Percentiles rank a stretch among this genome's conserved stretches.
Evolutionary conservation across 768 basidiomycete species (phyloP).

Genomic region (Boletus rufocinnamomeus): DNA sequence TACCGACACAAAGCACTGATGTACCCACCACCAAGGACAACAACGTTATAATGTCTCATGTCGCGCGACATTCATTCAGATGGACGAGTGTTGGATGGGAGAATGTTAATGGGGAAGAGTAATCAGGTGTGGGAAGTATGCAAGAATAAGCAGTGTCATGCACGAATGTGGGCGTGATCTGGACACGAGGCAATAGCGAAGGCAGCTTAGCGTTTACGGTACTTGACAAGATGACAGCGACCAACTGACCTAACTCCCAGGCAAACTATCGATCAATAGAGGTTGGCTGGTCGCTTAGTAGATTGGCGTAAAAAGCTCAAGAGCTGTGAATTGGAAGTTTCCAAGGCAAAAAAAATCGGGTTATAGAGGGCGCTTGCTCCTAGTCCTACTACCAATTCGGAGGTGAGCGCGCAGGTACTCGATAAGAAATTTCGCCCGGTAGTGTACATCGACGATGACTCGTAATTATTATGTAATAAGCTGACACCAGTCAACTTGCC

Average conservation of each 20-base stretch:
- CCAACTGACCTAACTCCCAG: slow-evolving; percentile 6
- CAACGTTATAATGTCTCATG: slow-evolving; percentile 75
- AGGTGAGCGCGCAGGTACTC: background rate
- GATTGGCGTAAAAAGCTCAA: background rate
- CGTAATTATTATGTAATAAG: slow-evolving; percentile 18
- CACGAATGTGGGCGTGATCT: slow-evolving; percentile 6
- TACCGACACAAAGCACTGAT: slow-evolving; percentile 1
- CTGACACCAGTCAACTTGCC: background rate
- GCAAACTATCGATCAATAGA: background rate
- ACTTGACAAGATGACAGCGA: background rate
- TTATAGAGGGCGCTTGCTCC: background rate
- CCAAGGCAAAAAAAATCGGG: background rate
- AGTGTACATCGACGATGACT: background rate
- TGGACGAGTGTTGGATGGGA: slow-evolving; percentile 8
- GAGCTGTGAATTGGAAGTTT: background rate
- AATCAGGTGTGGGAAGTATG: slow-evolving; percentile 26
- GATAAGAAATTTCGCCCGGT: background rate
- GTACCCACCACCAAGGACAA: slow-evolving; percentile 74
- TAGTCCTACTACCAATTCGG: background rate
- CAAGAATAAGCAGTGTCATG: slow-evolving; percentile 19
- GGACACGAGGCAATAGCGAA: slow-evolving; percentile 2
- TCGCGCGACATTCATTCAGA: slow-evolving; percentile 10
- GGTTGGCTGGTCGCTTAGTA: background rate
- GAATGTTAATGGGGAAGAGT: slow-evolving; percentile 7
- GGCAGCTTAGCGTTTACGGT: slow-evolving; percentile 8